Conservation (phyloP, 495 filamentous ascomycete genomes). For the Penicillium cosmopolitanum region DNA sequence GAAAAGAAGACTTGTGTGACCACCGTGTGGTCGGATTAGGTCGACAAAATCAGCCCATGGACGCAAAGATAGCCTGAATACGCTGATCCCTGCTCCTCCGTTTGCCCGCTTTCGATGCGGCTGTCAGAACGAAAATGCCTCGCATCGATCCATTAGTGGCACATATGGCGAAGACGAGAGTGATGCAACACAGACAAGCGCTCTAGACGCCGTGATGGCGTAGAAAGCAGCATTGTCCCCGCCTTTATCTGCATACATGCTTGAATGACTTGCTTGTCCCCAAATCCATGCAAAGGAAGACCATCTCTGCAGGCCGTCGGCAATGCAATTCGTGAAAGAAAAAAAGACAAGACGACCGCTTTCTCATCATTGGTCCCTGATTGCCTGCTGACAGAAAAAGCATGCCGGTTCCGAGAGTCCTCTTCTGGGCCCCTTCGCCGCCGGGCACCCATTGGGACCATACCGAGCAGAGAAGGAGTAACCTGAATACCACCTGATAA, state of each 20-base stretch:
- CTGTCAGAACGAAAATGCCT: slow-evolving; percentile 21
- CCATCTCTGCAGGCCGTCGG: slow-evolving; percentile 19
- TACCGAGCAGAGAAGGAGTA: neutral
- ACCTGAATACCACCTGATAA: neutral
- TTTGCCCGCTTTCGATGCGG: slow-evolving; percentile 27
- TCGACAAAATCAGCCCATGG: slow-evolving; percentile 6
- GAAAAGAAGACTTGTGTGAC: slow-evolving; percentile 14
- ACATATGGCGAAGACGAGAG: slow-evolving; percentile 10
- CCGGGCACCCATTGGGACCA: slow-evolving; percentile 20
- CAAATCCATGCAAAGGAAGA: slow-evolving; percentile 10
- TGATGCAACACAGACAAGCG: slow-evolving; percentile 36
- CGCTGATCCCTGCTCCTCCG: slow-evolving; percentile 21
- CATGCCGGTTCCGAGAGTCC: slow-evolving; percentile 14
- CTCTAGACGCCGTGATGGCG: slow-evolving; percentile 40
- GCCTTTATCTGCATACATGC: slow-evolving; percentile 23
- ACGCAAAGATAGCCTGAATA: slow-evolving; percentile 8
- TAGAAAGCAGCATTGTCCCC: slow-evolving; percentile 15
- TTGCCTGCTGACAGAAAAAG: slow-evolving; percentile 26
- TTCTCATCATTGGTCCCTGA: slow-evolving; percentile 28
- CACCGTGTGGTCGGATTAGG: slow-evolving; percentile 1
- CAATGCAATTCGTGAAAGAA: slow-evolving; percentile 18
- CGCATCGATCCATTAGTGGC: slow-evolving; percentile 19
- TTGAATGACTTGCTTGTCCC: slow-evolving; percentile 30
- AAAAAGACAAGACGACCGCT: slow-evolving; percentile 6
- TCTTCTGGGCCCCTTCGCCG: slow-evolving; percentile 4